Percentiles rank a stretch among this genome's conserved stretches.
phyloP scores from a whole-genome alignment of 257 asterid species.

The Cruciata laevipes region DNA sequence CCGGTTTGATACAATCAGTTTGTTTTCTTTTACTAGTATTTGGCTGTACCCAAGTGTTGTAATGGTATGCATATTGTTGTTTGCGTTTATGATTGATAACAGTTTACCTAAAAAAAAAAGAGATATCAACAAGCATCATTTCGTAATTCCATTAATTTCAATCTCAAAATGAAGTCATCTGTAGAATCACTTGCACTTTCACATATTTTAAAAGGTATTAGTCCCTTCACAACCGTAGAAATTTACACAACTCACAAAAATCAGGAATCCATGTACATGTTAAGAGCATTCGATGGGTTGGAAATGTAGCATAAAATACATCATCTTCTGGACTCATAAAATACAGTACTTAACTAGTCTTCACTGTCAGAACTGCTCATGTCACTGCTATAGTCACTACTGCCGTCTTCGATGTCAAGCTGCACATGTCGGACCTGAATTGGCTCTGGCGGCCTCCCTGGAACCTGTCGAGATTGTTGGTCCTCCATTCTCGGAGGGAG shows the following conservation, averaged over 20 bases:
- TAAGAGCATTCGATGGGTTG: background rate
- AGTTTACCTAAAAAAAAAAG: too few species aligned
- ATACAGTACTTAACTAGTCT: constrained; percentile 29
- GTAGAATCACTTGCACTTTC: too few species aligned
- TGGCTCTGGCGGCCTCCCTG: constrained; percentile 52
- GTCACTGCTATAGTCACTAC: constrained; percentile 71
- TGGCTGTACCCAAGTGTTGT: background rate
- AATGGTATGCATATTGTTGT: background rate
- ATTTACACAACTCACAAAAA: too few species aligned
- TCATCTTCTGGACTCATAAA: background rate
- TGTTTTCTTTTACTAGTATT: background rate
- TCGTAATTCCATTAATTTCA: too few species aligned
- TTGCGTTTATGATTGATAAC: background rate
- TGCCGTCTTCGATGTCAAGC: constrained; percentile 82
- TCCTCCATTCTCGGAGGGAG: constrained; percentile 54
- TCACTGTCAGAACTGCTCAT: constrained; percentile 67
- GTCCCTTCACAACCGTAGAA: too few species aligned
- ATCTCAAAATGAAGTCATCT: too few species aligned
- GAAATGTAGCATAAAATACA: background rate
- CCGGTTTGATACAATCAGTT: constrained; percentile 4
- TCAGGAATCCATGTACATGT: too few species aligned
- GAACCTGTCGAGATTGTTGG: constrained; percentile 37
- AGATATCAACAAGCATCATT: too few species aligned
- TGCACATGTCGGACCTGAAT: constrained; percentile 88
- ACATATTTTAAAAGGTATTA: too few species aligned